Evolutionary conservation across 148 eudicot genomes (phyloP).

Genomic region (Vaccinium vitisidaea): DNA sequence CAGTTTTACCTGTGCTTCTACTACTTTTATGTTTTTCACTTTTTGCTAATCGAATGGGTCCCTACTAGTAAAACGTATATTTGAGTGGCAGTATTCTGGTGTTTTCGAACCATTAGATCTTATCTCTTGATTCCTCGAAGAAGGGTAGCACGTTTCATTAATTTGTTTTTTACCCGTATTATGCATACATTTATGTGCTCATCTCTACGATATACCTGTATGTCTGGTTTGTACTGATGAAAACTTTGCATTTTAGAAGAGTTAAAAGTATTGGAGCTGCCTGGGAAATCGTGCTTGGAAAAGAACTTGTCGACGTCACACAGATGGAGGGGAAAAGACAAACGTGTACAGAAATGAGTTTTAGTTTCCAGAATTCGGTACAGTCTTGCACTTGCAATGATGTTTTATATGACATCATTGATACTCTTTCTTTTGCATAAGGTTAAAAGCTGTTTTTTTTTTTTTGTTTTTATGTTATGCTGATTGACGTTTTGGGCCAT

Average conservation of each 20-base stretch:
- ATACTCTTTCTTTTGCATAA: neutral
- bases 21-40: neutral
- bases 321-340: slow-evolving; percentile 10
- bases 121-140: neutral
- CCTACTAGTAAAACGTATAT: neutral
- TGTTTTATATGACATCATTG: neutral
- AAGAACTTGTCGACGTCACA: slow-evolving; percentile 21
- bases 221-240: slow-evolving; percentile 2
- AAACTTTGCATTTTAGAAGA: neutral
- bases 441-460: neutral
- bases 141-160: neutral
- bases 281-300: neutral
- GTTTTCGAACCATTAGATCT: neutral
- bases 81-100: slow-evolving; percentile 2
- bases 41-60: neutral
- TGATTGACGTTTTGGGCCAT: neutral
- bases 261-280: slow-evolving; percentile 5
- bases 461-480: neutral
- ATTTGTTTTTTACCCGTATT: neutral
- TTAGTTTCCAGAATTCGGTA: slow-evolving; percentile 22
- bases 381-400: neutral
- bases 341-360: slow-evolving; percentile 18
- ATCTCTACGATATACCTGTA: neutral
- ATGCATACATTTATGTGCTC: too few relatives aligned
- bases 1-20: neutral